These are phyloP conservation scores for Fereydounia khargensis DNA, from an alignment of 1,284 basidiomycete genomes.

Conservation along the genomic window DNA sequence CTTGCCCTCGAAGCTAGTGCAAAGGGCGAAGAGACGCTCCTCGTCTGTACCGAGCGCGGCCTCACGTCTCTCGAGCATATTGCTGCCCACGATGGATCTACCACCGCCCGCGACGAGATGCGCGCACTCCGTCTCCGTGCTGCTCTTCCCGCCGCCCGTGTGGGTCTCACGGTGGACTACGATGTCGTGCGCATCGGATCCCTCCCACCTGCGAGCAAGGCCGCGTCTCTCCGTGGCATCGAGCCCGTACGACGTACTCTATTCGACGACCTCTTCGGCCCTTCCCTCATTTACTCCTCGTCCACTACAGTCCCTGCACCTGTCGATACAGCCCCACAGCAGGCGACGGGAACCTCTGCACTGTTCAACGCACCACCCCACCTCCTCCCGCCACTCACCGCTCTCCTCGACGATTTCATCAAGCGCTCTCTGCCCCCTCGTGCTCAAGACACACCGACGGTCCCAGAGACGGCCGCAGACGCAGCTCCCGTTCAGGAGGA, in stretches of 20 bases:
- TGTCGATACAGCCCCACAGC: too few relatives aligned
- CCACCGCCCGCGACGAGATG: constrained; percentile 2
- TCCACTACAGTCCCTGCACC: too few relatives aligned
- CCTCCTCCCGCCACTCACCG: constrained; percentile 73
- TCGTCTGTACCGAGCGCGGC: too few relatives aligned
- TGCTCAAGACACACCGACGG: too few relatives aligned
- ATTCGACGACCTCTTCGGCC: constrained; percentile 81
- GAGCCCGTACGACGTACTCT: constrained; percentile 69
- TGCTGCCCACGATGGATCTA: neutral
- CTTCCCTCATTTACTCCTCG: constrained; percentile 60
- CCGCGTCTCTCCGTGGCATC: constrained; percentile 64
- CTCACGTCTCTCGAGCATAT: too few relatives aligned
- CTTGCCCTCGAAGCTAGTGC: too few relatives aligned
- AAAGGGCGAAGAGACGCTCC: too few relatives aligned
- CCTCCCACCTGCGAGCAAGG: constrained; percentile 25
- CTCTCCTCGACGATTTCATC: constrained; percentile 73
- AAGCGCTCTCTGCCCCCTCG: constrained; percentile 64
- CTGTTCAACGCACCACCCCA: constrained; percentile 75
- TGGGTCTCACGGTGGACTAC: constrained; percentile 31
- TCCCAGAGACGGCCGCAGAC: too few relatives aligned
- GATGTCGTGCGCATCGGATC: constrained; percentile 31
- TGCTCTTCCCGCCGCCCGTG: constrained; percentile 11
- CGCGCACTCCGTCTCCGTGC: constrained; percentile 8
- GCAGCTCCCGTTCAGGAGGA: too few relatives aligned
- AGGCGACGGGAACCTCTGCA: constrained; percentile 51